Base-by-base conservation (phyloP, 108 stramenopile species). In the Nitzschia palea region DNA sequence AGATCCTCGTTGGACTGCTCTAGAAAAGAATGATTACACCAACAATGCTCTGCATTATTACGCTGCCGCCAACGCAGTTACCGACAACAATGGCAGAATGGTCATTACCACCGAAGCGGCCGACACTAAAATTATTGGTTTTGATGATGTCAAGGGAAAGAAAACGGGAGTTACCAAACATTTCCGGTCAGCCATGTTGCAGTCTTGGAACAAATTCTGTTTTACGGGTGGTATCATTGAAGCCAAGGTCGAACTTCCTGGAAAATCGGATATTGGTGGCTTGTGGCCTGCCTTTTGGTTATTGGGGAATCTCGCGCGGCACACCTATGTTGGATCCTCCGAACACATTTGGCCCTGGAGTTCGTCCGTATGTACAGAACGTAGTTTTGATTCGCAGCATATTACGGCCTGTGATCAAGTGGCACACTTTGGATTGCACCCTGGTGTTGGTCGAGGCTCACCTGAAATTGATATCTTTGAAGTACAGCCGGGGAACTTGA, bases 211-310 rank as follows among this genome's bases (percentile, higher is more conserved):
- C 73, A 99, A 99, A 62, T 99, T 99, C 73, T 99, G 98, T 71
- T 98, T 98, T 68, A 95, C 96, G 0, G 98, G 98, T 17, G 98
- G 98, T 22, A 82, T 97, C 34, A 65, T 98, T 44, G 97, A 98
- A 68, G 86, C 96, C 17, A 74, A 87, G 63, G 93, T 94, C 3
- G 42, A 62, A 14, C 67, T 99, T 28, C 98, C 98, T 2, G 98
- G 98, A 10, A 83, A 76, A 36, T 51, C 55, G 22, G 50, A 86
- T 53, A 79, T 96, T 2, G 96, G 94, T 26, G 97, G 97, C 2
- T 66, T 99, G 43, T 99, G 98, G 98, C 98, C 98, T 25, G 98
- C 97, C 14, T 93, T 98, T 68, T 99, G 98, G 98, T 61, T 99
- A 36, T 61, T 99, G 77, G 98, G 98, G 3, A 98, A 98, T 76